Base-by-base conservation (phyloP, 2,329 filamentous ascomycete species). In the Beauveria bassiana region DNA sequence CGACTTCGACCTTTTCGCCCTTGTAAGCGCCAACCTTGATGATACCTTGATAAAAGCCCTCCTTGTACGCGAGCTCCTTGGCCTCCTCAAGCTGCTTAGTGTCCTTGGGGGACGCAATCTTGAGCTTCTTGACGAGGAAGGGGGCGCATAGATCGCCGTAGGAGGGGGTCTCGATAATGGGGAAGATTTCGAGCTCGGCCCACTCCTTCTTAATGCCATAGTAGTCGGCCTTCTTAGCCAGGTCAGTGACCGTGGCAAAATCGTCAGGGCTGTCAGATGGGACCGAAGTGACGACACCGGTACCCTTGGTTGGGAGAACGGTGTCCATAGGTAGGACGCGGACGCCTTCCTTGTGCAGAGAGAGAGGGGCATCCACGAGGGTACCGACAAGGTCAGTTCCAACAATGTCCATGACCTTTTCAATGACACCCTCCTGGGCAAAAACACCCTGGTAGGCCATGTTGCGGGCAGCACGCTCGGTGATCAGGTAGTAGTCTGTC, bases 181-280 rank as follows among this genome's bases (percentile, higher is more conserved):
- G 91, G 64, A 91, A 73, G 61, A 97, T 93, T 66, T 97, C 91
- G 60, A 93, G 80, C 71, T 96, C 90, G 3, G 90, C 92, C 95
- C 95, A 99, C 73, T 96, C 92, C 77, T 96, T 95, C 78, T 96
- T 84, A 72, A 99, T 98, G 57, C 90, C 89, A 75, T 99, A 96
- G 79, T 91, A 98, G 8, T 96, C 93, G 1, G 93, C 85, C 80
- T 99, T 99, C 82, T 98, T 98, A 45, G 86, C 85, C 63, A 99
- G 83, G 65, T 99, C 95, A 51, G 85, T 83, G 47, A 93, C 82
- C 34, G 92, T 99, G 50, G 92, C 92, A 74, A 88, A 99, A 72
- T 99, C 95, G 71, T 99, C 95, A 1, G 95, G 75, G 62, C 90
- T 96, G 78, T 99, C 95, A 2, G 92, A 97, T 22, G 95, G 95